phyloP scores from a whole-genome alignment of 2,329 filamentous ascomycete species.

The Davidsoniella neocaledoniae region DNA sequence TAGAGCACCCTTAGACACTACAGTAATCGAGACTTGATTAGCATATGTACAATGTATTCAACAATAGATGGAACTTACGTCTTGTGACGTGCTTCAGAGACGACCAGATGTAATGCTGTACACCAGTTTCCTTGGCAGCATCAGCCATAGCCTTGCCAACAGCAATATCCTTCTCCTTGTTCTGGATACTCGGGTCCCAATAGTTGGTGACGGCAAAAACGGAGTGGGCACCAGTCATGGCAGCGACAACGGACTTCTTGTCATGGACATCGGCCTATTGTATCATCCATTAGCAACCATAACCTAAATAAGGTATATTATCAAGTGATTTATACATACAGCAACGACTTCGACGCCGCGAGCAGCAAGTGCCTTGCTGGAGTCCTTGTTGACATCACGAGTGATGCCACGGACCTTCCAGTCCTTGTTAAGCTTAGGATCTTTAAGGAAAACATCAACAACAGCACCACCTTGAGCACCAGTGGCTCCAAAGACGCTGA shows the following conservation, averaged over 20 bases:
- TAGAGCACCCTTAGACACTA: constrained; percentile 22
- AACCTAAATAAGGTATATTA: background rate
- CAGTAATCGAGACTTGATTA: background rate
- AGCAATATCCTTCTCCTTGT: constrained; percentile 25
- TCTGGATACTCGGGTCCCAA: constrained; percentile 8
- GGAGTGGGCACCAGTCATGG: constrained; percentile 26
- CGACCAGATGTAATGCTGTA: constrained; percentile 30
- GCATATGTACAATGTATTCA: background rate
- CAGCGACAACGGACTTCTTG: constrained; percentile 23
- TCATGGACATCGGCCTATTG: constrained; percentile 16
- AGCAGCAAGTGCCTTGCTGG: constrained; percentile 22
- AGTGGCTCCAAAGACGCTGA: constrained; percentile 31
- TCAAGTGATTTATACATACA: constrained; percentile 15
- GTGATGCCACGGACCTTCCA: constrained; percentile 31
- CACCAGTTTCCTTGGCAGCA: constrained; percentile 25
- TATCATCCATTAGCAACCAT: background rate
- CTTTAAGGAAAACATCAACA: constrained; percentile 26
- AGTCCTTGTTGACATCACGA: constrained; percentile 25
- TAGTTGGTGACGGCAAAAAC: constrained; percentile 27
- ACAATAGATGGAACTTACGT: constrained; percentile 12
- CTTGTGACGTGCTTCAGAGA: constrained; percentile 25
- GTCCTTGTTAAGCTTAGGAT: constrained; percentile 26
- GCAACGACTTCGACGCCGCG: constrained; percentile 28
- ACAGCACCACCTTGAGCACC: constrained; percentile 34
- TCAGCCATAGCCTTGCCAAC: constrained; percentile 31